Percentiles rank a stretch among this genome's conserved stretches.
phyloP scores from a whole-genome alignment of 2,329 filamentous ascomycete species.

The Alternaria tenuissima region DNA sequence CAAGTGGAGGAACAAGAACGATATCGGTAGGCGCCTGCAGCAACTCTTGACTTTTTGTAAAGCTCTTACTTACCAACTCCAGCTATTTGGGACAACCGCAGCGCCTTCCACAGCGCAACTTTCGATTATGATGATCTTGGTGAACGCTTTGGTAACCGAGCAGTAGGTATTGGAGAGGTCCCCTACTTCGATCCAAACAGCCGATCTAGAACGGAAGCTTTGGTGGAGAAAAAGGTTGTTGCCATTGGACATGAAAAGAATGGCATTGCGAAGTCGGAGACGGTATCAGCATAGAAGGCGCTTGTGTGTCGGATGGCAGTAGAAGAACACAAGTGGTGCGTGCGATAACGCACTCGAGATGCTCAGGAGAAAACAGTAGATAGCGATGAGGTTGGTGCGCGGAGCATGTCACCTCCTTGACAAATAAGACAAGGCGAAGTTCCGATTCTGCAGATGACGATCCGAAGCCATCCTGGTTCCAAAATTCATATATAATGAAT shows the following conservation, averaged over 20 bases:
- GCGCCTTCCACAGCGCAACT: slow-evolving; percentile 40
- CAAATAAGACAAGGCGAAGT: not conserved
- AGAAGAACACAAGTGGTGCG: not conserved
- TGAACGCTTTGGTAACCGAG: slow-evolving; percentile 34
- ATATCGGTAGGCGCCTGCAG: slow-evolving; percentile 8
- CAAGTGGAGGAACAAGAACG: slow-evolving; percentile 45
- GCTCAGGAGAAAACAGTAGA: not conserved
- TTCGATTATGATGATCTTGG: slow-evolving; percentile 26
- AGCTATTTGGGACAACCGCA: slow-evolving; percentile 54
- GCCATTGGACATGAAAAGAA: not conserved
- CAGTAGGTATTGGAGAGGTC: slow-evolving; percentile 51
- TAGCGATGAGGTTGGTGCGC: not conserved
- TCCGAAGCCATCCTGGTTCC: no score
- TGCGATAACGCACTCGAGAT: not conserved
- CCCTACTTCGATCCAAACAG: slow-evolving; percentile 51
- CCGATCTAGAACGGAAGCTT: slow-evolving; percentile 28
- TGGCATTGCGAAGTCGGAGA: slow-evolving; percentile 7
- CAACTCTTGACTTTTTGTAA: not conserved
- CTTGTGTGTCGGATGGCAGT: not conserved
- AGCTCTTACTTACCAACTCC: not conserved
- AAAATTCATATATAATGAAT: not conserved
- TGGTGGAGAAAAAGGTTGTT: slow-evolving; percentile 21
- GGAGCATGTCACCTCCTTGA: not conserved
- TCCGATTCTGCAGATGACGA: not conserved
- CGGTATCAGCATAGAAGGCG: not conserved